Base-by-base conservation (phyloP, 1,139 yeast species). In the Blastobotrys malaysiensis region DNA sequence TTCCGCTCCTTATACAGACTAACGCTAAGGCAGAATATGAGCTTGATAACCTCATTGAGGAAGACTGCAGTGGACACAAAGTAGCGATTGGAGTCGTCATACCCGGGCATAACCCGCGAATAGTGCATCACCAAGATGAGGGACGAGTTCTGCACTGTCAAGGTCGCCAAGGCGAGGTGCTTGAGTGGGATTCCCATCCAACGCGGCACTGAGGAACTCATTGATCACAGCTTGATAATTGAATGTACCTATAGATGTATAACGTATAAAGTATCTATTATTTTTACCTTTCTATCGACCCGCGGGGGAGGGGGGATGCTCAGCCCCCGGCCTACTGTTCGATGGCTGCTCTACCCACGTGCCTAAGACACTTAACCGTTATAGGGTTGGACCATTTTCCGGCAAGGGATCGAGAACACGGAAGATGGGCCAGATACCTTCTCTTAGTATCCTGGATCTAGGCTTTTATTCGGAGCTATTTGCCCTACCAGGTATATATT, bases 21-120 rank as follows among this genome's bases (percentile, higher is more conserved):
- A 13, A 71, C 64, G 13, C 55, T 55, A 20, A 65, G 45, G 52
- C 76, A 73, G 43, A 73, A 58, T 14, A 59, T 49, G 48, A 74
- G 61, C 60, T 74, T 74, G 61, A 73, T 61, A 22, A 73, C 51
- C 59, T 74, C 77, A 63, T 73, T 74, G 49, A 73, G 60, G 22
- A 74, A 63, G 36, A 74, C 77, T 4, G 77, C 77, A 2, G 77
- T 74, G 14, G 77, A 73, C 11, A 76, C 65, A 47, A 68, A 63
- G 59, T 74, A 74, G 27, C 73, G 65, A 13, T 65, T 55, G 21
- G 43, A 22, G 22, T 27, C 50, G 48, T 62, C 66, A 49, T 65
- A 67, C 11, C 71, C 72, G 1, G 74, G 73, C 73, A 73, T 73
- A 57, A 73, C 68, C 18, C 77, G 69, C 9, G 77, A 74, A 55